Evolutionary conservation across 768 basidiomycete genomes (phyloP).

Genomic region (Lanmaoa pseudosensibilis): DNA sequence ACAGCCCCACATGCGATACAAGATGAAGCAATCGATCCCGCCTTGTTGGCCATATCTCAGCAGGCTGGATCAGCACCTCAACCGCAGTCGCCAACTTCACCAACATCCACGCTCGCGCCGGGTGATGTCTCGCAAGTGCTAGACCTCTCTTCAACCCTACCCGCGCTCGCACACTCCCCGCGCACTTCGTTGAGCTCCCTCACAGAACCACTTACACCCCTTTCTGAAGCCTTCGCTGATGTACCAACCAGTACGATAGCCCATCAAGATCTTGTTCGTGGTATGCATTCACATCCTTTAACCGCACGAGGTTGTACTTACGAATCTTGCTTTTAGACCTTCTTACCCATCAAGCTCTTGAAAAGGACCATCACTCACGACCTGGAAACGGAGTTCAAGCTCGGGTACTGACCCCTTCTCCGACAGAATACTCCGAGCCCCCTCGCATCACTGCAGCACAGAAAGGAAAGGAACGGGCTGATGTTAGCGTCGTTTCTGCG

Average conservation of each 20-base stretch:
- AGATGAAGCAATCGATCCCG: constrained; percentile 35
- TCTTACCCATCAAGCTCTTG: background rate
- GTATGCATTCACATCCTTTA: constrained; percentile 6
- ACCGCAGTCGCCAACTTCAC: background rate
- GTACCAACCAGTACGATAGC: background rate
- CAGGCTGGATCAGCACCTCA: background rate
- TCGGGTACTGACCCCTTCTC: background rate
- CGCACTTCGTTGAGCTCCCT: constrained; percentile 34
- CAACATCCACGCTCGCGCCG: background rate
- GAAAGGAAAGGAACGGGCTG: constrained; percentile 22
- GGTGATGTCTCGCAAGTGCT: constrained; percentile 1
- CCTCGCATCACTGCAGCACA: background rate
- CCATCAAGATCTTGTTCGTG: constrained; percentile 1
- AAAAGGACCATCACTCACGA: background rate
- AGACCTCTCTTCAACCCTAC: constrained; percentile 11
- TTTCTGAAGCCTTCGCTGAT: constrained; percentile 17
- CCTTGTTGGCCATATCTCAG: constrained; percentile 32
- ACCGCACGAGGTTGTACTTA: constrained; percentile 1
- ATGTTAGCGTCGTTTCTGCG: background rate
- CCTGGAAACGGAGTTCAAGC: background rate
- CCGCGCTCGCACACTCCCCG: constrained; percentile 29
- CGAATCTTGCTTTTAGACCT: constrained; percentile 5
- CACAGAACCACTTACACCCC: constrained; percentile 28
- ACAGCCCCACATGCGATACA: background rate
- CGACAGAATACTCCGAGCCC: background rate